Evolutionary conservation across 805 yeast genomes (phyloP), one percentile per base, ranked within the genome.

Genomic region (Wickerhamiella slavikovae): DNA sequence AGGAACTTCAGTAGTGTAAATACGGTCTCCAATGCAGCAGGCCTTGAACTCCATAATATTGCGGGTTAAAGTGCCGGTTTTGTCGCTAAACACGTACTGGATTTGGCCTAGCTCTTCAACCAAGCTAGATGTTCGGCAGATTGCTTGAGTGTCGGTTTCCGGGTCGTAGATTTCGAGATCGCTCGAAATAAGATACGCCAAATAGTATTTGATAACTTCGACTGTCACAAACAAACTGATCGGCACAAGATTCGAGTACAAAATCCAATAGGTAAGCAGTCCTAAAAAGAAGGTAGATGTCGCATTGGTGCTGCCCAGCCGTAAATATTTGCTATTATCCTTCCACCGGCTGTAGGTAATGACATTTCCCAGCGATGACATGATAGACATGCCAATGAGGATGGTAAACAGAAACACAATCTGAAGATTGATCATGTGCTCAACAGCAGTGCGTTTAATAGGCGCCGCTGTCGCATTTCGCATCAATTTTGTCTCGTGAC

Each of bases 401-500:
- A 89, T 71, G 17, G 74, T 68, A 49, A 89, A 89, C 36, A 89
- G 57, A 2, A 85, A 93, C 34, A 89, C 55, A 43, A 89, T 85
- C 51, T 89, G 99, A 42, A 78, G 53, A 48, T 89, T 91, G 42
- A 89, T 85, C 54, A 83, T 76, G 49, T 92, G 68, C 57, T 89
- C 99, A 10, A 91, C 95, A 16, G 93, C 93, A 1, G 99, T 89
- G 44, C 92, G 66, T 49, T 89, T 89, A 44, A 89, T 91, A 8
- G 99, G 99, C 2, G 99, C 73, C 2, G 98, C 95, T 2, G 96
- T 83, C 13, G 99, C 98, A 55, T 89, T 89, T 48, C 98, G 69
- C 96, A 89, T 85, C 39, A 89, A 61, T 46, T 89, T 89, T 0
- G 99, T 89, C 54, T 89, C 98, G 49, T 91, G 99, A 14, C 99